Percentiles rank a stretch among this genome's conserved stretches.
phyloP scores from a whole-genome alignment of 1,139 yeast genomes.

The Protomyces inouyei region DNA sequence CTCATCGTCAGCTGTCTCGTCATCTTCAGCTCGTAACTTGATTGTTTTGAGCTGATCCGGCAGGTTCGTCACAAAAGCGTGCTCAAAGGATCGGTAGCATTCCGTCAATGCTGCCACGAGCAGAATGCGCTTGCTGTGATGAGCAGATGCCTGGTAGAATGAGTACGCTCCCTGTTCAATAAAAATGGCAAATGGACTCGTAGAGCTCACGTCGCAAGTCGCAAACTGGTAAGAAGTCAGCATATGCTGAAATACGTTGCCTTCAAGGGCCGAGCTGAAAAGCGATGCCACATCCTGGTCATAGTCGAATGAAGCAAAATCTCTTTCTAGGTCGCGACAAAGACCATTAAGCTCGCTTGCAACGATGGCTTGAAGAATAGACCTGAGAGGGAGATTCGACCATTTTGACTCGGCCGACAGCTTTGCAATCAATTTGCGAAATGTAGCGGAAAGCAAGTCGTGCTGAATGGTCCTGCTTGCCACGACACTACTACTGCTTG shows the following conservation, averaged over 20 bases:
- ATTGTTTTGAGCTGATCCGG: slow-evolving; percentile 77
- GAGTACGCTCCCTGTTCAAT: neutral
- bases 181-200: slow-evolving; percentile 24
- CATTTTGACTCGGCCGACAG: slow-evolving; percentile 33
- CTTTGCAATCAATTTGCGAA: slow-evolving; percentile 7
- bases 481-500: slow-evolving; percentile 26
- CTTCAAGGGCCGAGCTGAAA: slow-evolving; percentile 49
- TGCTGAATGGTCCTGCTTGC: slow-evolving; percentile 4
- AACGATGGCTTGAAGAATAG: slow-evolving; percentile 57
- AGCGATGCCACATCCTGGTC: slow-evolving; percentile 46
- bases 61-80: slow-evolving; percentile 46
- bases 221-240: slow-evolving; percentile 47
- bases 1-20: slow-evolving; percentile 45
- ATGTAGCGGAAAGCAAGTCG: neutral
- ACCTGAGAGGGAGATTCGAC: slow-evolving; percentile 45
- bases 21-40: slow-evolving; percentile 82
- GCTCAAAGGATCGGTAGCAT: slow-evolving; percentile 58
- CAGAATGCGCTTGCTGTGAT: slow-evolving; percentile 32
- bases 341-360: slow-evolving; percentile 63
- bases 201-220: slow-evolving; percentile 28
- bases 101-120: slow-evolving; percentile 35
- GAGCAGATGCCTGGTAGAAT: slow-evolving; percentile 25
- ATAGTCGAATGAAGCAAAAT: slow-evolving; percentile 39
- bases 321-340: slow-evolving; percentile 52
- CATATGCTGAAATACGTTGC: slow-evolving; percentile 77